Conservation (phyloP, 495 filamentous ascomycete species). For the Bacidia gigantensis region DNA sequence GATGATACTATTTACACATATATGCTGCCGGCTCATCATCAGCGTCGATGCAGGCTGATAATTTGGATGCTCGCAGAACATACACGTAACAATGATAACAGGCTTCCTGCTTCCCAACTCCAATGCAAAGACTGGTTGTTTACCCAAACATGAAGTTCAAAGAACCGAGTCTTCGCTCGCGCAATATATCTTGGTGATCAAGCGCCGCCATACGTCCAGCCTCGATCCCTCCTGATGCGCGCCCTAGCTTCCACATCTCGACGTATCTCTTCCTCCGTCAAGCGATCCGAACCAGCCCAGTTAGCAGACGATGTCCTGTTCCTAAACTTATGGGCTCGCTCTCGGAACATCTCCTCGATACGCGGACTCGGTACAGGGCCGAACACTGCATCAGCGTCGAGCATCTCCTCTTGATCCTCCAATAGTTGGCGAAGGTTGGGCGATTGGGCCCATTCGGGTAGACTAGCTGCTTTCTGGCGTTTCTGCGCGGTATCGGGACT, state of each 20-base stretch:
- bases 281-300: conserved; percentile 70
- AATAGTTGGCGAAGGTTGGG: conserved; percentile 60
- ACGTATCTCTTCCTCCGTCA: conserved; percentile 79
- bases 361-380: conserved; percentile 72
- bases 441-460: conserved; percentile 73
- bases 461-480: conserved; percentile 33
- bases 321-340: conserved; percentile 70
- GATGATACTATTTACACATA: background rate
- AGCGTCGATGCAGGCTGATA: background rate
- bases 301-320: conserved; percentile 84
- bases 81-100: background rate
- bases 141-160: background rate
- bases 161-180: background rate
- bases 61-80: background rate
- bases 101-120: too few relatives aligned
- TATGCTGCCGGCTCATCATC: background rate
- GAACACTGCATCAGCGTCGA: conserved; percentile 76
- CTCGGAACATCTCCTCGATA: conserved; percentile 93
- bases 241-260: conserved; percentile 70
- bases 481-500: conserved; percentile 70
- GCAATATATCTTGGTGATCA: background rate
- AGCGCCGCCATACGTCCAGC: conserved; percentile 53
- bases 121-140: too few relatives aligned
- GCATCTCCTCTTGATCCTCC: conserved; percentile 56
- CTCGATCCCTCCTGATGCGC: conserved; percentile 67